Conservation (phyloP, 1,139 yeast species). For the Saccharomyces pastorianus region DNA sequence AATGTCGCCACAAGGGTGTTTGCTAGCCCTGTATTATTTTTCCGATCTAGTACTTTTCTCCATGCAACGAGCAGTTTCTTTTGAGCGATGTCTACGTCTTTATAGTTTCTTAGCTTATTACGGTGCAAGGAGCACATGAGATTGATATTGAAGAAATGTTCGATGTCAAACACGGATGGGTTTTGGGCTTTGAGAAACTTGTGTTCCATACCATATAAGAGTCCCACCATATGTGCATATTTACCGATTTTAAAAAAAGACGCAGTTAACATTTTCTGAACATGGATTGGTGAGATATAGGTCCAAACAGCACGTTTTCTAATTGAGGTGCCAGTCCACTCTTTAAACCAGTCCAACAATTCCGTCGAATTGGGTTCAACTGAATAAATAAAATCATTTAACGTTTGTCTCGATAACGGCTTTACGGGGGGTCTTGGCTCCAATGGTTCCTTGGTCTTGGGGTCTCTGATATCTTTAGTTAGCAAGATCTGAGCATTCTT, state of each 20-base stretch:
- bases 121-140: slow-evolving; percentile 26
- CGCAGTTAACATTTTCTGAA: slow-evolving; percentile 29
- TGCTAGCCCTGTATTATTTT: slow-evolving; percentile 22
- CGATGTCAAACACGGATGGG: slow-evolving; percentile 18
- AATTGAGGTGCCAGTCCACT: slow-evolving; percentile 24
- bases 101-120: slow-evolving; percentile 12
- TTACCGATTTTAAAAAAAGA: slow-evolving; percentile 23
- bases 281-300: slow-evolving; percentile 27
- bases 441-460: slow-evolving; percentile 34
- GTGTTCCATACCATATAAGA: slow-evolving; percentile 14
- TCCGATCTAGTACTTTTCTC: slow-evolving; percentile 13
- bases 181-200: slow-evolving; percentile 18
- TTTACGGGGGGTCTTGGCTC: slow-evolving; percentile 34
- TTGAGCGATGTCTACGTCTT: slow-evolving; percentile 13
- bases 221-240: slow-evolving; percentile 18
- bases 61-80: slow-evolving; percentile 20
- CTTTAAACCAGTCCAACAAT: slow-evolving; percentile 26
- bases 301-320: slow-evolving; percentile 24
- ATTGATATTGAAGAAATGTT: slow-evolving; percentile 24
- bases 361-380: slow-evolving; percentile 31
- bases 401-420: slow-evolving; percentile 32
- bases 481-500: slow-evolving; percentile 43
- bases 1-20: slow-evolving; percentile 15
- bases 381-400: slow-evolving; percentile 30
- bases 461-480: slow-evolving; percentile 49